Evolutionary conservation across 768 basidiomycete genomes (phyloP).

Genomic region (Boletus eberwhitei): DNA sequence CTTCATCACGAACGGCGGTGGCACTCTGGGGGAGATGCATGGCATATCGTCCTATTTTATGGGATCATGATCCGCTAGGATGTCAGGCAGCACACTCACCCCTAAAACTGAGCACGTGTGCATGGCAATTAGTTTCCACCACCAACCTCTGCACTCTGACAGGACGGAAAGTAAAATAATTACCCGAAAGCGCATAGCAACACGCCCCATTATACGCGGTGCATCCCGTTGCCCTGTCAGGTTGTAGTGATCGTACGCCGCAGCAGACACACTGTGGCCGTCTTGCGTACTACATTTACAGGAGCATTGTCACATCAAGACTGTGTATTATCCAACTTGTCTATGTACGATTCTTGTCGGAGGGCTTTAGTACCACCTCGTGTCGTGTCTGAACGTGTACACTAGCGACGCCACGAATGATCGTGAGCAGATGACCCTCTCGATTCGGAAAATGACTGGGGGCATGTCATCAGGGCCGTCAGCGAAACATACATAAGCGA

Average conservation of each 20-base stretch:
- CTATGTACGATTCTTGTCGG: background rate
- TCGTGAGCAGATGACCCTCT: background rate
- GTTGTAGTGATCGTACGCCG: background rate
- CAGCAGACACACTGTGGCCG: background rate
- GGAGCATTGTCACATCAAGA: background rate
- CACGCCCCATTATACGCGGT: constrained; percentile 46
- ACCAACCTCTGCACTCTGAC: constrained; percentile 36
- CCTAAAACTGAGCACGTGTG: too few relatives aligned
- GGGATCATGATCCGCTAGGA: too few relatives aligned
- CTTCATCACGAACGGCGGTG: background rate
- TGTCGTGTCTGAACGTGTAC: background rate
- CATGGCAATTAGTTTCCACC: background rate
- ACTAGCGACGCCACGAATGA: background rate
- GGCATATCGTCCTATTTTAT: background rate
- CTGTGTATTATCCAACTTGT: background rate
- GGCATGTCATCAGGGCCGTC: constrained; percentile 22
- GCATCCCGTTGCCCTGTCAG: background rate
- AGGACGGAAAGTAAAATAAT: constrained; percentile 59
- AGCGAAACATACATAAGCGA: constrained; percentile 28
- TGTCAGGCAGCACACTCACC: too few relatives aligned
- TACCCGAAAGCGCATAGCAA: constrained; percentile 43
- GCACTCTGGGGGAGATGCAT: background rate
- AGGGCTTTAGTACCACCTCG: background rate
- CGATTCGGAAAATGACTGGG: constrained; percentile 10
- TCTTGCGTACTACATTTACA: background rate